These are phyloP conservation scores for Symbiodinium natans DNA, from an alignment of 73 alveolate genomes.

Conservation along the genomic window DNA sequence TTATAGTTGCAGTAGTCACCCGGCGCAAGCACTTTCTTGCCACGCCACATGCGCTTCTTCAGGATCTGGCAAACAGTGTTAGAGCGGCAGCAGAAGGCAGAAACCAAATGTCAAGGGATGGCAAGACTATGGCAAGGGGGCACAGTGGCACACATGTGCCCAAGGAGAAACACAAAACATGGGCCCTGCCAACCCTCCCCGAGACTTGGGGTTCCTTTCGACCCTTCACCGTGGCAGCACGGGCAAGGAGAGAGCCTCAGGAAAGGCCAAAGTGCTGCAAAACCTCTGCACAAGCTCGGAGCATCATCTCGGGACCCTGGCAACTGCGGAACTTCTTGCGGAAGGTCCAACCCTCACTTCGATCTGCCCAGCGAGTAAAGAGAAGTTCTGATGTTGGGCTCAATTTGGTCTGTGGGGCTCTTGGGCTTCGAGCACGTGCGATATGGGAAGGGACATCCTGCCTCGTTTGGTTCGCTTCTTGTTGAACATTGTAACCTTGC, in stretches of 20 bases:
- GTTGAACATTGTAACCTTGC: slow-evolving; percentile 80
- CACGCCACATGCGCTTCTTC: slow-evolving; percentile 47
- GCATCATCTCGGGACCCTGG: not conserved
- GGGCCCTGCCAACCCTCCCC: not conserved
- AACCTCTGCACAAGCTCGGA: not conserved
- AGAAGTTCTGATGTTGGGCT: too few relatives aligned
- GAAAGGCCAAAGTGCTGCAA: not conserved
- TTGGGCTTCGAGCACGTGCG: too few relatives aligned
- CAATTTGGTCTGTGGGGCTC: too few relatives aligned
- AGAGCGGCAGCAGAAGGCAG: not conserved
- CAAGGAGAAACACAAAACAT: not conserved
- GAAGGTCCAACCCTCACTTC: slow-evolving; percentile 92
- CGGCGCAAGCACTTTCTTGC: slow-evolving; percentile 72
- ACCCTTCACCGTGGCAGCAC: slow-evolving; percentile 77
- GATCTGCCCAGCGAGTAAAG: slow-evolving; percentile 16
- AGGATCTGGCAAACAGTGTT: slow-evolving; percentile 69
- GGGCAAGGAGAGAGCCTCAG: slow-evolving; percentile 72
- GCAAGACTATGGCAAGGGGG: too few relatives aligned
- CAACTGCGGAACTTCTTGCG: slow-evolving; percentile 91
- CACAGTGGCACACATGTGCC: too few relatives aligned
- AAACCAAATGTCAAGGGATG: not conserved
- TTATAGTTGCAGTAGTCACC: slow-evolving; percentile 89
- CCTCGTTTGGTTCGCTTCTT: slow-evolving; percentile 88
- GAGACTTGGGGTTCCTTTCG: slow-evolving; percentile 12
- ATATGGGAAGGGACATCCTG: not conserved